A percentile compares a stretch with the other conserved stretches of the same genome.
These are phyloP conservation scores for Pilaira anomala DNA, from an alignment of 192 early-diverging fungal species.

Conservation along the genomic window DNA sequence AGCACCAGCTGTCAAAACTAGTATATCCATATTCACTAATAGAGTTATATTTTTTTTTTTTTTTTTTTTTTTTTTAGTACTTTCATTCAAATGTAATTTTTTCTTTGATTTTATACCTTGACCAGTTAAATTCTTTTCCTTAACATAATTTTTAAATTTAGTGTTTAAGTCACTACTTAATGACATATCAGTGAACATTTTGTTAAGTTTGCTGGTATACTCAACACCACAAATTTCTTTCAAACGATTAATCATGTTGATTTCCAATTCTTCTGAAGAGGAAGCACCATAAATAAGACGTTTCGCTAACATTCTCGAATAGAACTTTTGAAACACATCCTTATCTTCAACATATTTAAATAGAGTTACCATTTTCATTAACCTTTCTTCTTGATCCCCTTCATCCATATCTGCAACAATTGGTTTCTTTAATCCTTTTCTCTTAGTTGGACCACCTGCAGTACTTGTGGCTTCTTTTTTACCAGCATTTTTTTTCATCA, in stretches of 20 bases:
- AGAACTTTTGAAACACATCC: conserved; percentile 91
- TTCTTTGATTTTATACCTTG: neutral
- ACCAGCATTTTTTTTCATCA: conserved; percentile 61
- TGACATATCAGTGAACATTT: conserved; percentile 87
- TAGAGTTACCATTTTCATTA: conserved; percentile 31
- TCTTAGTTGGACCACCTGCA: conserved; percentile 59
- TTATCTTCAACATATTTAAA: conserved; percentile 91
- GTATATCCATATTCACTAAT: conserved; percentile 65
- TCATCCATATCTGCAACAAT: conserved; percentile 61
- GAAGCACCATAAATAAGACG: conserved; percentile 73
- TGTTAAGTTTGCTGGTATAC: conserved; percentile 79
- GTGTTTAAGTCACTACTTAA: conserved; percentile 67
- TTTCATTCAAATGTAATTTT: too few species aligned
- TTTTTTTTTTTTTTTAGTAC: too few species aligned
- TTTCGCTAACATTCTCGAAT: conserved; percentile 78
- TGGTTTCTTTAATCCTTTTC: conserved; percentile 28
- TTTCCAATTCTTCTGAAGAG: conserved; percentile 75
- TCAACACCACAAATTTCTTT: conserved; percentile 82
- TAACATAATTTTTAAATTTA: conserved; percentile 46
- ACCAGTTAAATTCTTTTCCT: conserved; percentile 7
- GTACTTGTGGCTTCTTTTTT: conserved; percentile 40
- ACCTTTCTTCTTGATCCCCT: conserved; percentile 54
- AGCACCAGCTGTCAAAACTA: conserved; percentile 76
- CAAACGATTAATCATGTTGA: conserved; percentile 73
- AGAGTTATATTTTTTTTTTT: neutral